These are phyloP conservation scores for Bipolaris oryzae DNA, from an alignment of 2,329 filamentous ascomycete species.

Conservation along the genomic window DNA sequence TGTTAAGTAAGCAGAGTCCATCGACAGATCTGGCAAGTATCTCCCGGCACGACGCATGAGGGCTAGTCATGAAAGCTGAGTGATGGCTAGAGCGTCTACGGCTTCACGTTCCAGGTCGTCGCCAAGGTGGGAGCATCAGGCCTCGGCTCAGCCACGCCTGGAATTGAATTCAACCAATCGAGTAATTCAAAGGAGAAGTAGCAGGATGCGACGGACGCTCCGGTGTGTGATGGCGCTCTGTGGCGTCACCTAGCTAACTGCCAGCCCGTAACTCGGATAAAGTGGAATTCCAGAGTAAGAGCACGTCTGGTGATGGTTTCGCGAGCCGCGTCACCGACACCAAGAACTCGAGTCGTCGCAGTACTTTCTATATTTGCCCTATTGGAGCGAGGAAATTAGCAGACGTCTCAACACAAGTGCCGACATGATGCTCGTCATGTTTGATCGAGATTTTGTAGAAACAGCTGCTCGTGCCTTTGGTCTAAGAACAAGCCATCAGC, in stretches of 20 bases:
- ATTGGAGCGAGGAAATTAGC: not conserved
- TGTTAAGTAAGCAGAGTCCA: slow-evolving; percentile 8
- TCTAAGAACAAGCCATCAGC: not conserved
- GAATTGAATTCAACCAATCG: slow-evolving; percentile 8
- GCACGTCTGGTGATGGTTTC: not conserved
- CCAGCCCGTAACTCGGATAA: slow-evolving; percentile 5
- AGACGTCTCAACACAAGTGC: not conserved
- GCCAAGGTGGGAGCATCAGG: slow-evolving; percentile 6
- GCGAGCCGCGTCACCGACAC: not conserved
- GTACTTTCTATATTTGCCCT: not conserved
- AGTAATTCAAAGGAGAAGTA: not conserved
- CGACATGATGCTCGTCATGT: not conserved
- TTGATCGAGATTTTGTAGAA: not conserved
- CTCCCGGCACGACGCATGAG: slow-evolving; percentile 9
- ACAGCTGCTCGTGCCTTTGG: not conserved
- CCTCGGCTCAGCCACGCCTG: not conserved
- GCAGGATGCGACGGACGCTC: slow-evolving; percentile 13
- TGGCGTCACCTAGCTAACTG: slow-evolving; percentile 16
- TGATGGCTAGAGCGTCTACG: slow-evolving; percentile 7
- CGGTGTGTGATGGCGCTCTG: slow-evolving; percentile 7
- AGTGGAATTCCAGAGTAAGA: slow-evolving; percentile 7
- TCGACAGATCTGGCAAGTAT: not conserved
- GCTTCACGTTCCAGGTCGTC: not conserved
- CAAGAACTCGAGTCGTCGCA: not conserved
- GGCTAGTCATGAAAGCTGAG: slow-evolving; percentile 5